A percentile compares a stretch with the other conserved stretches of the same genome.
Evolutionary conservation across 1,284 basidiomycete species (phyloP).

Genomic region (Ceratobasidium sp.): DNA sequence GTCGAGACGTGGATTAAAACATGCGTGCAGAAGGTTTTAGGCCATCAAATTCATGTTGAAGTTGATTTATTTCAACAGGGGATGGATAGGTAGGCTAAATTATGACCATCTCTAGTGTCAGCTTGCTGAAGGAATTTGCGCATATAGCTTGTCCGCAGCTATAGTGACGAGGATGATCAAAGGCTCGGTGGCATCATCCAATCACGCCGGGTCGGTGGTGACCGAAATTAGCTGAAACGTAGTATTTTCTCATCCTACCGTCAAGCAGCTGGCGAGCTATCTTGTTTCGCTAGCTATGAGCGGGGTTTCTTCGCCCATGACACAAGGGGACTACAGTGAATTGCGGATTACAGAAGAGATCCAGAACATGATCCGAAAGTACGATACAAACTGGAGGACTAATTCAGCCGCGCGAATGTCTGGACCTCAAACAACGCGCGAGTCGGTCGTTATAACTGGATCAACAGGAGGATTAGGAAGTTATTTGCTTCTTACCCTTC

Average conservation of each 20-base stretch:
- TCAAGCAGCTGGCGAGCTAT: neutral
- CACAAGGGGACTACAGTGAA: neutral
- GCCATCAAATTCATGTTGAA: neutral
- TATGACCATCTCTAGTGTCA: neutral
- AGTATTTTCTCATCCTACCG: conserved; percentile 3
- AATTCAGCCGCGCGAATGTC: neutral
- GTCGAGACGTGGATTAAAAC: neutral
- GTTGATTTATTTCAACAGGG: conserved; percentile 19
- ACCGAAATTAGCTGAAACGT: neutral
- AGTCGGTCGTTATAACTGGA: conserved; percentile 48
- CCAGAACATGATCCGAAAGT: conserved; percentile 7
- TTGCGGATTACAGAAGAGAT: neutral
- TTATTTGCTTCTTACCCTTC: conserved; percentile 46
- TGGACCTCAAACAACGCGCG: neutral
- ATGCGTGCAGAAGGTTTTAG: neutral
- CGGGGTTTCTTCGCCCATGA: neutral
- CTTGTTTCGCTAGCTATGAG: neutral
- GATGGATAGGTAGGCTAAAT: conserved; percentile 8
- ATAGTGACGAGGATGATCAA: conserved; percentile 1
- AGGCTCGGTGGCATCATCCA: neutral
- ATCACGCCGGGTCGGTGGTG: neutral
- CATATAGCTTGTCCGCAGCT: conserved; percentile 2
- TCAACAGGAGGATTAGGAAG: conserved; percentile 51
- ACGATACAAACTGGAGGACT: neutral
- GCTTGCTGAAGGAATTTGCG: neutral